Evolutionary conservation across 2,329 filamentous ascomycete species (phyloP), one percentile per base, ranked within the genome.

Genomic region (Diplodia sapinea): DNA sequence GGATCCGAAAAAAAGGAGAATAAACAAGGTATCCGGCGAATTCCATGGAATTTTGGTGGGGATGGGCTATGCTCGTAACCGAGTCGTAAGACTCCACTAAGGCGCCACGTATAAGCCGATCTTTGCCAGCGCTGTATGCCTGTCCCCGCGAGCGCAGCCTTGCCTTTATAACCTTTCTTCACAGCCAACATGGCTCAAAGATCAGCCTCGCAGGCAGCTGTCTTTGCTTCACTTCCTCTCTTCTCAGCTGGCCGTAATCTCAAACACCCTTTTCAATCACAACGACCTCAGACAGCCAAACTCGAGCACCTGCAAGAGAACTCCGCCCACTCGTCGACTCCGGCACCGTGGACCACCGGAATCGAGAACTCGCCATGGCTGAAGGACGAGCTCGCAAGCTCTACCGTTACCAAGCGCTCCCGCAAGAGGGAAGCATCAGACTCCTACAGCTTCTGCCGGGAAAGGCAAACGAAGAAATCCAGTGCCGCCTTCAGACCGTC

Each of bases 371-470:
- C 6, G 17, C 40, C 2, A 43, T 43, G 40, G 5, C 40, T 17
- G 8, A 17, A 43, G 40, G 15, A n/a, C 15, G 13, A 7, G n/a
- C 40, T 1, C 40, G 40, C 6, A 17, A 43, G 7, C 7, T 3
- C 40, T 54, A 54, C 51, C 13, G 3, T 2, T 17, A 54, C 26
- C 12, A 54, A 54, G 26, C 51, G 3, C 51, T 54, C 6, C 51
- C 51, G 17, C 12, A 17, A 2, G 6, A 54, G 3, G 12, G 17
- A 33, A 29, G 26, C 23, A 29, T 61, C 40, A 17, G 56, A 26
- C 20, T 61, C 17, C 36, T 61, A 9, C 29, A 62, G 4, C 57
- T 62, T 15, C 11, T 49, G 4, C 57, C 57, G 5, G 57, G 57
- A 15, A 29, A 29, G 4, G 3, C 13, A 40, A 6, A 15, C n/a